Evolutionary conservation across 2,329 filamentous ascomycete species (phyloP), one percentile per base, ranked within the genome.

Genomic region (Fusarium beomiforme): DNA sequence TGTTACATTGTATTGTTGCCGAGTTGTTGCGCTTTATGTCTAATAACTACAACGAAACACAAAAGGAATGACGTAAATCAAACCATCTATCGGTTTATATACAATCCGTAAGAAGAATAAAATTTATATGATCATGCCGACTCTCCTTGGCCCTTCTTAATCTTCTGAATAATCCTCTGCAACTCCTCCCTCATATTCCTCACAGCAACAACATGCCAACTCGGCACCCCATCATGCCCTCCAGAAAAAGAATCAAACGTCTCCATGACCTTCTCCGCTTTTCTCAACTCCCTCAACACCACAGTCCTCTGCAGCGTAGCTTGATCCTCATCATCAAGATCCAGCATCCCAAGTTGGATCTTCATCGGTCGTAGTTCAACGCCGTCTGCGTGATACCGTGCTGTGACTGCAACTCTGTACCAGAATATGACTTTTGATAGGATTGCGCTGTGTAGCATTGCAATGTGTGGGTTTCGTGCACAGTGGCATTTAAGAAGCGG

Each of bases 311-410:
- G 60, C 2, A 70, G 43, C 0, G 64, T 71, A 1, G 57, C 68
- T 12, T 70, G 68, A 5, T 71, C 68, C 6, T 70, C 68, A 4
- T 69, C 68, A 0, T 70, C 68, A 8, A 70, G 58, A 13, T 71
- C 68, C 8, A 70, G 1, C 24, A 71, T 69, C 0, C 68, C 68
- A 5, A 70, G 11, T 3, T 71, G 68, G 3, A 70, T 64, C 39
- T 70, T 70, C 43, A 71, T 69, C 2, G 68, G 68, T 3, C 44
- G 54, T 6, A 69, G 6, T 5, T 51, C 49, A 0, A 64, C 36
- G 0, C 43, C 53, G 2, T 69, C 58, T 1, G 43, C 26, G 16
- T 71, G 49, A 10, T 69, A 56, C 1, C 58, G 53, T 3, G 58
- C 43, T 5, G 63, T 53, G 5, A 64, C 63, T 2, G 67, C 58